Conservation (phyloP, 78 protist genomes). For the Kipferlia bialata region DNA sequence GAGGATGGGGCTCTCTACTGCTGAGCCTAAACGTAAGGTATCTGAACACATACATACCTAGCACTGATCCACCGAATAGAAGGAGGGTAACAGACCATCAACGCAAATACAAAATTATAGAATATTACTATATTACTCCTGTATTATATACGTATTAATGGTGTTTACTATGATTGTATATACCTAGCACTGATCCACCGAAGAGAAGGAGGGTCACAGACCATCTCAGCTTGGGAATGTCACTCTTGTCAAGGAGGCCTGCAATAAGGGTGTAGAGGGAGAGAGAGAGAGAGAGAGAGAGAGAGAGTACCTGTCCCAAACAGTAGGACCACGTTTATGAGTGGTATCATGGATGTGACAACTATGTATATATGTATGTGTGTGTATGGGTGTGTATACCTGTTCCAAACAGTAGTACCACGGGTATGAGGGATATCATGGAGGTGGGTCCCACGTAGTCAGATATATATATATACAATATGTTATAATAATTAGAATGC, state of each 20-base stretch:
- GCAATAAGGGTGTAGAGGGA: too few species aligned
- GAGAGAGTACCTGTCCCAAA: conserved; percentile 20
- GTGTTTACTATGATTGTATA: too few species aligned
- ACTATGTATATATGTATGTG: not conserved
- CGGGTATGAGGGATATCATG: not conserved
- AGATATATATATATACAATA: not conserved
- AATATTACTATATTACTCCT: too few species aligned
- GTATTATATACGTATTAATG: too few species aligned
- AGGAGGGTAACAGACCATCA: conserved; percentile 11
- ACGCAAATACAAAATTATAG: too few species aligned
- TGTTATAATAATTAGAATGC: not conserved
- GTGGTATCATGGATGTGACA: not conserved
- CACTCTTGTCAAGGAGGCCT: not conserved
- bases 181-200: conserved; percentile 24
- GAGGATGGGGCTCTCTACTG: too few species aligned
- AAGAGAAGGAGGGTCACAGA: conserved; percentile 1
- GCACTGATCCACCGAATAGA: conserved; percentile 17
- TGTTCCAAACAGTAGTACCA: not conserved
- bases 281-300: too few species aligned
- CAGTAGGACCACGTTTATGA: not conserved
- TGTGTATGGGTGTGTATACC: too few species aligned
- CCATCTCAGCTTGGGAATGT: conserved; percentile 12
- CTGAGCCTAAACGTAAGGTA: too few species aligned
- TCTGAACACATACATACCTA: too few species aligned
- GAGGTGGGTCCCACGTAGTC: not conserved